Evolutionary conservation across 805 yeast species (phyloP).

Genomic region (Nakazawaea pomicola): DNA sequence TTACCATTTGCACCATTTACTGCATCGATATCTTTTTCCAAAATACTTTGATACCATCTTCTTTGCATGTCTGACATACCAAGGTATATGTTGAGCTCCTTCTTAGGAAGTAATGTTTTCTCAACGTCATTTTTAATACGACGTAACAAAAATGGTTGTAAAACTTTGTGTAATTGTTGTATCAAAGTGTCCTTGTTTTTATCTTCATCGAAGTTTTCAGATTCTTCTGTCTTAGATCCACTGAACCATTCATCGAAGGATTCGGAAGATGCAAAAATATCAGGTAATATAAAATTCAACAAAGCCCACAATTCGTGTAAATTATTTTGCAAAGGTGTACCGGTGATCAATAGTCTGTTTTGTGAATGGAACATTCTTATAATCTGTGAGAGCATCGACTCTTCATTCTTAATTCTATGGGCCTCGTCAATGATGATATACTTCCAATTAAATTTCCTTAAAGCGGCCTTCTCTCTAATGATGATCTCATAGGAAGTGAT

Average conservation of each 20-base stretch:
- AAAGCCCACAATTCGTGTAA: conserved; percentile 80
- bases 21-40: conserved; percentile 80
- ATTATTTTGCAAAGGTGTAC: conserved; percentile 79
- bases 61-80: conserved; percentile 78
- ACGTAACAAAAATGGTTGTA: conserved; percentile 70
- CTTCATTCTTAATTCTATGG: conserved; percentile 77
- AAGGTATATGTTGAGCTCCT: conserved; percentile 68
- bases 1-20: conserved; percentile 79
- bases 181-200: conserved; percentile 48
- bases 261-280: conserved; percentile 67
- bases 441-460: conserved; percentile 68
- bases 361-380: conserved; percentile 67
- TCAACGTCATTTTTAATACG: conserved; percentile 82
- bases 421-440: conserved; percentile 80
- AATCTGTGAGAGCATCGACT: conserved; percentile 65
- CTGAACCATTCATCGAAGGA: conserved; percentile 76
- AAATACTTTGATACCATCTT: conserved; percentile 68
- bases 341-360: conserved; percentile 69
- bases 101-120: conserved; percentile 67
- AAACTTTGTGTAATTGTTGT: conserved; percentile 67
- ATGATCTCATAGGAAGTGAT: conserved; percentile 74
- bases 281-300: conserved; percentile 71
- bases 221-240: conserved; percentile 32
- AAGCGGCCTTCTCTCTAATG: conserved; percentile 63
- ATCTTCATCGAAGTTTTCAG: too few species aligned